A percentile compares a stretch with the other conserved stretches of the same genome.
Evolutionary conservation across 208 protist species (phyloP).

Genomic region (Vickermania spadyakhi): DNA sequence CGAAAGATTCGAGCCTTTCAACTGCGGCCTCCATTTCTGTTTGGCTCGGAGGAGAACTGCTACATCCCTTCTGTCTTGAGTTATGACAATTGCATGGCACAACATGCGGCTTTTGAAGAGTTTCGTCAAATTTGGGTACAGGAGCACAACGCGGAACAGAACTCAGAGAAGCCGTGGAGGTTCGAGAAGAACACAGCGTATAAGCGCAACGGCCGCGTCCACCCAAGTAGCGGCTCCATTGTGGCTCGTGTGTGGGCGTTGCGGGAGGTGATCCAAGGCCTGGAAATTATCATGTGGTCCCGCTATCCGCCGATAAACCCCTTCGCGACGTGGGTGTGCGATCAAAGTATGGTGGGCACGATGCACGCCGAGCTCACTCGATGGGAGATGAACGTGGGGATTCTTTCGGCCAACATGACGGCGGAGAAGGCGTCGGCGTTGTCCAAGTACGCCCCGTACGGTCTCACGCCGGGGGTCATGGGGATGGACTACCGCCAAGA

Average conservation of each 20-base stretch:
- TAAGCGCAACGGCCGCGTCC: neutral
- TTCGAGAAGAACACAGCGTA: neutral
- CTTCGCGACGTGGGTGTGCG: neutral
- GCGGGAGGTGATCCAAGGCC: neutral
- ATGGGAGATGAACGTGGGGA: neutral
- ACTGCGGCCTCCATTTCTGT: neutral
- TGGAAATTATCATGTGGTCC: neutral
- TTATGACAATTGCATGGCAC: neutral
- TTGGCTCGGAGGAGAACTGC: neutral
- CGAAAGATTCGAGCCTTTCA: neutral
- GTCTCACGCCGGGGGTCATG: neutral
- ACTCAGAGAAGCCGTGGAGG: neutral
- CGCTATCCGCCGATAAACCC: neutral
- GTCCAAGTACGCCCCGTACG: neutral
- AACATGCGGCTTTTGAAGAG: neutral
- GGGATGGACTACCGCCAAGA: neutral
- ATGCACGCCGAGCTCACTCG: neutral
- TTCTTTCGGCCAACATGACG: neutral
- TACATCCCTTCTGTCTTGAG: neutral
- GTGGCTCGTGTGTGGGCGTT: neutral
- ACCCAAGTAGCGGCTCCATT: neutral
- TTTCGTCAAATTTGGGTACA: neutral
- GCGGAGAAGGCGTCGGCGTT: neutral
- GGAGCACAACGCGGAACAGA: neutral
- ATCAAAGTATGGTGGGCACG: neutral